Conservation (phyloP, 106 monocot genomes). For the Hemerocallis citrina region DNA sequence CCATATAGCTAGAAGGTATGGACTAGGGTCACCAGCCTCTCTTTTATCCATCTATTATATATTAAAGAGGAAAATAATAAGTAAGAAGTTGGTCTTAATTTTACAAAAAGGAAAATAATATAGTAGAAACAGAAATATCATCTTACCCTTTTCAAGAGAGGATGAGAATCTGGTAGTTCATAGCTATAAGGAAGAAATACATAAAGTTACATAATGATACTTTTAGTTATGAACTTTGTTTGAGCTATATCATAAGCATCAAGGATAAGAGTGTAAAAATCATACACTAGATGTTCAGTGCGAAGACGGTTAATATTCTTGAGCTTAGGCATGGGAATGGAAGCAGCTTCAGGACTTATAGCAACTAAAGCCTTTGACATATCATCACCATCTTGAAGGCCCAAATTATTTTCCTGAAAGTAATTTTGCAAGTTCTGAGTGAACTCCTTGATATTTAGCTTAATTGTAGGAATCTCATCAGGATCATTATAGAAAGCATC, state of each 20-base stretch:
- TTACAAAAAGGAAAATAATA: not conserved
- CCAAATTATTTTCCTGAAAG: slow-evolving; percentile 29
- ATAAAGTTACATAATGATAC: not conserved
- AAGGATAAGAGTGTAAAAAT: not conserved
- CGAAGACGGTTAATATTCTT: slow-evolving; percentile 46
- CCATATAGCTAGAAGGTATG: slow-evolving; percentile 66
- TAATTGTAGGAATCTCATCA: slow-evolving; percentile 63
- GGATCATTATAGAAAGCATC: slow-evolving; percentile 54
- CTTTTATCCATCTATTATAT: slow-evolving; percentile 42
- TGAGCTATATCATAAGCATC: not conserved
- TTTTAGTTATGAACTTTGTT: not conserved
- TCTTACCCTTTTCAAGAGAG: slow-evolving; percentile 41
- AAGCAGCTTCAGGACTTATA: slow-evolving; percentile 31
- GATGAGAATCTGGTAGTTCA: slow-evolving; percentile 50
- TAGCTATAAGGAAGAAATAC: slow-evolving; percentile 17
- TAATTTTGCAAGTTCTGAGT: slow-evolving; percentile 44
- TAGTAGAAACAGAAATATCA: not conserved
- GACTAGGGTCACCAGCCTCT: slow-evolving; percentile 50
- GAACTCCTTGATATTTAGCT: slow-evolving; percentile 42
- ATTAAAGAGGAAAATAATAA: not conserved
- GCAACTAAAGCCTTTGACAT: slow-evolving; percentile 52
- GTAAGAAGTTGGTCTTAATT: not conserved
- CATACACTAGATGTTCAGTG: slow-evolving; percentile 58
- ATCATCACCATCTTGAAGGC: slow-evolving; percentile 25
- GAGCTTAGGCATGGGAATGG: slow-evolving; percentile 36